Evolutionary conservation across 148 eudicot species (phyloP).

Genomic region (Salicornia ramosissima): DNA sequence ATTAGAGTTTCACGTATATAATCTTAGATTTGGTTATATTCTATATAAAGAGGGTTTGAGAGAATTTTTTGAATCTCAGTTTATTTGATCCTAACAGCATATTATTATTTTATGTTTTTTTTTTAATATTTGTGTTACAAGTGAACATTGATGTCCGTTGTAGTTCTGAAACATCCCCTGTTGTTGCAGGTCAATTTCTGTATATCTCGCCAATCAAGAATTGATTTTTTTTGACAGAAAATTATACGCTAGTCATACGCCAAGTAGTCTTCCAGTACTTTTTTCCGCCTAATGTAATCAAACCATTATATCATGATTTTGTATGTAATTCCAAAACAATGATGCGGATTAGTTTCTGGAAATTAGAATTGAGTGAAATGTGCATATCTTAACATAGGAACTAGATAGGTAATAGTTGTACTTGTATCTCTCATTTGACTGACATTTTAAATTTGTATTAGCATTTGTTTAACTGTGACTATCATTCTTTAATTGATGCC

Average conservation of each 20-base stretch:
- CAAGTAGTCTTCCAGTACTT: slow-evolving; percentile 13
- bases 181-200: slow-evolving; percentile 34
- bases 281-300: not conserved
- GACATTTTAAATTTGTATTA: not conserved
- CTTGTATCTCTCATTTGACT: not conserved
- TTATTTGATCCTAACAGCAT: no score
- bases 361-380: slow-evolving; percentile 25
- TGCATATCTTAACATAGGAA: slow-evolving; percentile 27
- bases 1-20: not conserved
- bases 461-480: not conserved
- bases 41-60: no score
- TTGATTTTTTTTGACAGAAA: slow-evolving; percentile 19
- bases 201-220: slow-evolving; percentile 29
- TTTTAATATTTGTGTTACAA: not conserved
- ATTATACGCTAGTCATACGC: slow-evolving; percentile 23
- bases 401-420: not conserved
- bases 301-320: slow-evolving; percentile 14
- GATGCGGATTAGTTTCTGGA: slow-evolving; percentile 17
- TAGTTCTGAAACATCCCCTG: not conserved
- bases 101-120: no score
- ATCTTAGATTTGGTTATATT: not conserved
- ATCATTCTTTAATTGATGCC: not conserved
- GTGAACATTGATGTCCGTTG: not conserved
- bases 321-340: slow-evolving; percentile 21
- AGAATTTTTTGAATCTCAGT: no score